phyloP scores from a whole-genome alignment of 257 asterid genomes.

The Petrea volubilis region DNA sequence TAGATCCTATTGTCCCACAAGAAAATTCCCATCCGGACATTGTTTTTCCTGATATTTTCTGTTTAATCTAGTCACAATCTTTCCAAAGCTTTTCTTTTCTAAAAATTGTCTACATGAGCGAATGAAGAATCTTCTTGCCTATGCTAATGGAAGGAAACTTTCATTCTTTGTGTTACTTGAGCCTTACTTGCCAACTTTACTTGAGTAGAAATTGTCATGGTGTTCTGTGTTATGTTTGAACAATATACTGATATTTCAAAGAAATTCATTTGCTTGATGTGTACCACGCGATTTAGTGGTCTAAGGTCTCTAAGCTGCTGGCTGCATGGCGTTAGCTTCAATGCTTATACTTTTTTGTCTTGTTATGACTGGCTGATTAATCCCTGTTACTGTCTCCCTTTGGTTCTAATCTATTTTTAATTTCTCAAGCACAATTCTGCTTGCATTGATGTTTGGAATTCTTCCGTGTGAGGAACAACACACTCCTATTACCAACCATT shows the following conservation, averaged over 20 bases:
- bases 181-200: background rate
- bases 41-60: no score
- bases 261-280: background rate
- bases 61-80: no score
- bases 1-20: background rate
- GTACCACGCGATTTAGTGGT: background rate
- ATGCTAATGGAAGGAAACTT: background rate
- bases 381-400: background rate
- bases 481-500: no score
- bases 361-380: background rate
- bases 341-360: background rate
- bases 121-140: background rate
- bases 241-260: background rate
- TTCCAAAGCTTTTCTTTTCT: no score
- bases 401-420: background rate
- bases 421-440: background rate
- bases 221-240: background rate
- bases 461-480: background rate
- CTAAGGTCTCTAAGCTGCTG: background rate
- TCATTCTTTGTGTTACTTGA: background rate
- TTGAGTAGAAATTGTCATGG: conserved; percentile 2
- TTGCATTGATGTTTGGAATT: background rate
- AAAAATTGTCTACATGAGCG: background rate
- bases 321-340: background rate
- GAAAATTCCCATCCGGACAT: background rate